Evolutionary conservation across 108 stramenopile species (phyloP).

Genomic region (Asterionellopsis glacialis): DNA sequence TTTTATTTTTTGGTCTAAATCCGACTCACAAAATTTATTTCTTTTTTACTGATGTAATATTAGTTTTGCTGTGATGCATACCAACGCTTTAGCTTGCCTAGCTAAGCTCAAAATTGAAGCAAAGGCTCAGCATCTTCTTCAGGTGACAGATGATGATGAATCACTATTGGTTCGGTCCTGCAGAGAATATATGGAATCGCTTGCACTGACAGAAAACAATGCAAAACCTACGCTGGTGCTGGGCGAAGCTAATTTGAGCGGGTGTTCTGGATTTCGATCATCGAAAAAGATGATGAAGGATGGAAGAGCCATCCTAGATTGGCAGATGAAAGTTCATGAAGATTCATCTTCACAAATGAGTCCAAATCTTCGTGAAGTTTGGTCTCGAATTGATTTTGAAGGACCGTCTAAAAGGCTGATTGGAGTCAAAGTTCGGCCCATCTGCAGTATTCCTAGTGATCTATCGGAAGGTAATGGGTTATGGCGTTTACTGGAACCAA

Average conservation of each 20-base stretch:
- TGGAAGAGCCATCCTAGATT: conserved; percentile 27
- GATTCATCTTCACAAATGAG: neutral
- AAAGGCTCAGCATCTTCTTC: conserved; percentile 5
- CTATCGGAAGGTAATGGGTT: conserved; percentile 8
- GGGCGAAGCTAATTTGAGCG: conserved; percentile 41
- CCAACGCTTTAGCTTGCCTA: conserved; percentile 57
- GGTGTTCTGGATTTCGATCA: conserved; percentile 33
- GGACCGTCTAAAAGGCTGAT: conserved; percentile 30
- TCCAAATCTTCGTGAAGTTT: conserved; percentile 19
- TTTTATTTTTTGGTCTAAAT: no score
- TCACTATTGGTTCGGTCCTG: conserved; percentile 27
- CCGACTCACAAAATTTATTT: no score
- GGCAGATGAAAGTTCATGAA: conserved; percentile 25
- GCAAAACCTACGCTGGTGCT: conserved; percentile 29
- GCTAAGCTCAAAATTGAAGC: conserved; percentile 49
- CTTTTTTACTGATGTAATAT: no score
- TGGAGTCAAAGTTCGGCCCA: conserved; percentile 26
- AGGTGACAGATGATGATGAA: conserved; percentile 24
- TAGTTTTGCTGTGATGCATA: conserved; percentile 37
- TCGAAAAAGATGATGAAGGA: conserved; percentile 14
- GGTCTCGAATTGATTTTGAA: conserved; percentile 45
- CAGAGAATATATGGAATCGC: conserved; percentile 35
- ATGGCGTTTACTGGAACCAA: conserved; percentile 25
- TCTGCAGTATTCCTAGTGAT: neutral
- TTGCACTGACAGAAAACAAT: conserved; percentile 40